Conservation (phyloP, 805 yeast species). For the Sugiyamaella floridensis region DNA sequence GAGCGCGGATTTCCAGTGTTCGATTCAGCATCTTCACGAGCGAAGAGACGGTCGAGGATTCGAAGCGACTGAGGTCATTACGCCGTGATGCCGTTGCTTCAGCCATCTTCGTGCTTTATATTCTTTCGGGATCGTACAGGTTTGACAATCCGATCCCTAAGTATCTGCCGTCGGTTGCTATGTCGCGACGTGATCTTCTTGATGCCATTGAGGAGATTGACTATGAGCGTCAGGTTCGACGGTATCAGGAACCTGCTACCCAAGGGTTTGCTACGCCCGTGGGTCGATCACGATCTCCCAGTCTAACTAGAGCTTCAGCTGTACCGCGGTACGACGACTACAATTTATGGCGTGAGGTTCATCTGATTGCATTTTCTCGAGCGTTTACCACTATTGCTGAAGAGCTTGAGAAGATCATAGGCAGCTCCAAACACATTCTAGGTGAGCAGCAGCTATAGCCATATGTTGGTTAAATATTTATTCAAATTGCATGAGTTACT, state of each 20-base stretch:
- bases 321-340: constrained; percentile 5
- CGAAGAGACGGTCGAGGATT: constrained; percentile 31
- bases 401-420: constrained; percentile 35
- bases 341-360: constrained; percentile 42
- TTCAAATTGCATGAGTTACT: too few species aligned
- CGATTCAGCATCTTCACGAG: constrained; percentile 39
- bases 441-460: constrained; percentile 35
- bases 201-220: neutral
- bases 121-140: constrained; percentile 39
- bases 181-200: constrained; percentile 34
- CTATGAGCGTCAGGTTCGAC: neutral
- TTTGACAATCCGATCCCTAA: constrained; percentile 35
- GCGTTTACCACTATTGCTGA: constrained; percentile 43
- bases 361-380: constrained; percentile 44
- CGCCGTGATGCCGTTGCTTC: constrained; percentile 45
- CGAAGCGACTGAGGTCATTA: constrained; percentile 35
- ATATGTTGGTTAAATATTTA: neutral
- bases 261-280: neutral
- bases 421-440: constrained; percentile 36
- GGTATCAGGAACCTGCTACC: neutral
- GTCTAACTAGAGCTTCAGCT: neutral
- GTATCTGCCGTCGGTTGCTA: constrained; percentile 40
- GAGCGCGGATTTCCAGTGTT: constrained; percentile 44
- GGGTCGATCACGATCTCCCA: neutral
- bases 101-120: constrained; percentile 38